These are phyloP conservation scores for Diaporthe sp. DNA, from an alignment of 2,329 filamentous ascomycete genomes.

Conservation along the genomic window DNA sequence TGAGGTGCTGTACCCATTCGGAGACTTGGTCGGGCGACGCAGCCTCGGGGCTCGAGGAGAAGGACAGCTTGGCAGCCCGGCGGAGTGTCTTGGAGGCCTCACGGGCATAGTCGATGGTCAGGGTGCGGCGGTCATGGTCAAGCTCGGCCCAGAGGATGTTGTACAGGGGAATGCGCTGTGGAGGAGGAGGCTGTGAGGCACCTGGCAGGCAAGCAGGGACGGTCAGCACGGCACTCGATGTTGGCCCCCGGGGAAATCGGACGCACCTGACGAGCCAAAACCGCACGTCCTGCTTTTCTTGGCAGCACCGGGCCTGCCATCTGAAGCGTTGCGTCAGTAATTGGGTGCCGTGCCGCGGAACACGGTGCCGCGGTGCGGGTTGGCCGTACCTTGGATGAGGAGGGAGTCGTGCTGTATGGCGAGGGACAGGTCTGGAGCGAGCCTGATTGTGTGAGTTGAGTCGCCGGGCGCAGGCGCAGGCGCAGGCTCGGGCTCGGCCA, in stretches of 20 bases:
- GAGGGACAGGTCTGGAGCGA: conserved; percentile 52
- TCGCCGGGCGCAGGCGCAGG: not conserved
- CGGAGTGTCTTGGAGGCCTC: conserved; percentile 71
- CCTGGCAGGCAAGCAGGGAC: conserved; percentile 21
- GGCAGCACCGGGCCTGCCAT: conserved; percentile 15
- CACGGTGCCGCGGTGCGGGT: not conserved
- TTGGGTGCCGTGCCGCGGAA: not conserved
- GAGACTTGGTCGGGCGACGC: conserved; percentile 60
- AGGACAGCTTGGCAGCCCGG: conserved; percentile 72
- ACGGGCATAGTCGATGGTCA: conserved; percentile 82
- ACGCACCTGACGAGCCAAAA: conserved; percentile 41
- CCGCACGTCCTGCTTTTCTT: conserved; percentile 44
- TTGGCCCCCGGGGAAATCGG: not conserved
- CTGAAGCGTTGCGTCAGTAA: conserved; percentile 38
- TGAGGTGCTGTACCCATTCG: conserved; percentile 74
- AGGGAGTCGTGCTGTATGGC: conserved; percentile 51
- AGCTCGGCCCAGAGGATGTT: conserved; percentile 87
- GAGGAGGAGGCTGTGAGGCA: conserved; percentile 38
- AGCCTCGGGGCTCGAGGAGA: conserved; percentile 51
- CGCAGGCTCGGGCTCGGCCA: not conserved
- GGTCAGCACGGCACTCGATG: not conserved
- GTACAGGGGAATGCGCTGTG: conserved; percentile 76
- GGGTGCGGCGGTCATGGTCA: conserved; percentile 60
- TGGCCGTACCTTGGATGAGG: conserved; percentile 51
- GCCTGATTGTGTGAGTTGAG: conserved; percentile 35